Evolutionary conservation across 148 eudicot species (phyloP), one percentile per base, ranked within the genome.

Genomic region (Talinum fruticosum): DNA sequence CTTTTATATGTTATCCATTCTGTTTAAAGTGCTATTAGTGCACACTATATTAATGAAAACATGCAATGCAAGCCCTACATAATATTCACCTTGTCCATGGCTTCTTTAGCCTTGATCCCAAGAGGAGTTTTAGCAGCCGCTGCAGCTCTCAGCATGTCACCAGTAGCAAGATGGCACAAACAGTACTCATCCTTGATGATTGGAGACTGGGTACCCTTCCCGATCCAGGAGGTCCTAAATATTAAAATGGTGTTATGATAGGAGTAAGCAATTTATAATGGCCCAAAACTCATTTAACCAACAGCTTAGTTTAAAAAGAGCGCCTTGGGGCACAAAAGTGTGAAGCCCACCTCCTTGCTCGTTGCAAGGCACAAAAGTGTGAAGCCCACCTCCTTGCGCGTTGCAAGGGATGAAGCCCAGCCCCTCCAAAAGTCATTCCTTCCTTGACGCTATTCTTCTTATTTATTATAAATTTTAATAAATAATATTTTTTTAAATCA

Each of bases 131-230:
- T 90, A 73, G 98, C 97, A 78, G 97, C 87, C 82, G 86, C 98
- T 76, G 98, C 93, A 84, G 98, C 98, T 88, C 98, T 92, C 86
- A 94, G 89, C 98, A 94, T 94, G 73, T 94, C 98, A 72, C 98
- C 98, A 66, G 97, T 94, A 26, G 97, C 98, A 83, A 94, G 86
- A 84, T 94, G 98, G 80, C 98, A 94, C 79, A 94, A 85, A 84
- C 98, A 94, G 78, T 90, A 94, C 82, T 94, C 97, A 77, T 94
- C 97, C 86, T 94, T 94, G 35, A 94, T 88, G 34, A 93, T 24
- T 26, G 99, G 99, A 32, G 99, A 96, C 73, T 96, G 99, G 66
- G 99, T 96, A 49, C 99, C 99, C 88, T 96, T 96, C 10, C 99
- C 99, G 93, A 96, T 76, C 97, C 99, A 77, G 99, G 98, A 51